Conservation (phyloP, 306 rosid genomes). For the Begonia fuchsioides region DNA sequence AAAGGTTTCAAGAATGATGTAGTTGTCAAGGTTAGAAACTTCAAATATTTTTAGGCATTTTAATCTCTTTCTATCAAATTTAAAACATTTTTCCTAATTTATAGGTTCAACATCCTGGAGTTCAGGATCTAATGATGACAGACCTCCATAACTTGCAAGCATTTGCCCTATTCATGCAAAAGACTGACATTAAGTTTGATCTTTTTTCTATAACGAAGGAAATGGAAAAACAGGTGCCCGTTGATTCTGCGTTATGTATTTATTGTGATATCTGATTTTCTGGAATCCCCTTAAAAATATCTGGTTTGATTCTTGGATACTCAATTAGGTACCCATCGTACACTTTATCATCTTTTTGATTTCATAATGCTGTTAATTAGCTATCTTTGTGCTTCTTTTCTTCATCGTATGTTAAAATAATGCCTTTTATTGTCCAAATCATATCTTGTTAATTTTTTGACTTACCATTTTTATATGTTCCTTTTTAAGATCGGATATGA, state of each 20-base stretch:
- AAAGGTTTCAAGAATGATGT: conserved; percentile 61
- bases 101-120: conserved; percentile 98
- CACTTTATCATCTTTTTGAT: not conserved
- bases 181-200: conserved; percentile 88
- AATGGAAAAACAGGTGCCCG: conserved; percentile 82
- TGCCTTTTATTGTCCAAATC: conserved; percentile 1
- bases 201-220: conserved; percentile 83
- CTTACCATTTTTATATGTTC: conserved; percentile 14
- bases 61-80: not conserved
- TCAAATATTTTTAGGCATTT: conserved; percentile 6
- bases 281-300: no score
- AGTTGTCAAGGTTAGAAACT: conserved; percentile 72
- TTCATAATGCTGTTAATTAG: not conserved
- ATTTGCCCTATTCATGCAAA: conserved; percentile 78
- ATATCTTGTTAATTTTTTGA: conserved; percentile 1
- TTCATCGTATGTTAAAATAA: conserved; percentile 4
- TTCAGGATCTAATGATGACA: conserved; percentile 95
- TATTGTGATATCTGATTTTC: no score
- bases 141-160: conserved; percentile 90
- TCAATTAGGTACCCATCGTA: no score
- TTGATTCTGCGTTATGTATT: conserved; percentile 2
- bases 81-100: not conserved
- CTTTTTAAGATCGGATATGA: conserved; percentile 77
- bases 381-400: conserved; percentile 4
- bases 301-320: no score